These are phyloP conservation scores for Dendrothele bispora DNA, from an alignment of 768 basidiomycete species.

Conservation along the genomic window DNA sequence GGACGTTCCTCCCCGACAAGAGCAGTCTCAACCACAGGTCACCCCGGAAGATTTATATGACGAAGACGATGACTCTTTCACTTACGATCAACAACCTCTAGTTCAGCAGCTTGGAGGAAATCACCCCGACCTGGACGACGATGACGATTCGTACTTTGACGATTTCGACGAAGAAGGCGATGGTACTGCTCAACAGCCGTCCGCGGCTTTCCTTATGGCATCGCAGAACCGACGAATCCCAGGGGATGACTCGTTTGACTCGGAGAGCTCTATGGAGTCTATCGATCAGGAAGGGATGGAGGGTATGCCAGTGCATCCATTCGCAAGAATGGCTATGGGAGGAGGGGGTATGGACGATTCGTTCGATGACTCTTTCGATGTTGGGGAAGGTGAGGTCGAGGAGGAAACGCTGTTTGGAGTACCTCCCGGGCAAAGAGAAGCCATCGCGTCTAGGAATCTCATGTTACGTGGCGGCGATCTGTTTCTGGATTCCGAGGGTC, in stretches of 20 bases:
- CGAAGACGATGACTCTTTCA: slow-evolving; percentile 1
- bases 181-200: slow-evolving; percentile 62
- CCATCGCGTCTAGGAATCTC: slow-evolving; percentile 31
- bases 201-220: slow-evolving; percentile 71
- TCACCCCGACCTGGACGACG: slow-evolving; percentile 24
- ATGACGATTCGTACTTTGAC: slow-evolving; percentile 59
- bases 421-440: slow-evolving; percentile 49
- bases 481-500: slow-evolving; percentile 62
- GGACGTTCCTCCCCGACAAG: background rate
- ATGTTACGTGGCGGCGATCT: slow-evolving; percentile 64
- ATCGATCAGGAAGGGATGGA: background rate
- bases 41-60: slow-evolving; percentile 1
- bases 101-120: slow-evolving; percentile 22
- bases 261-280: slow-evolving; percentile 41
- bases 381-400: slow-evolving; percentile 32
- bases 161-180: slow-evolving; percentile 55
- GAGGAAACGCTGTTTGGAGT: slow-evolving; percentile 78
- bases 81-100: slow-evolving; percentile 9
- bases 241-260: slow-evolving; percentile 25
- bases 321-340: slow-evolving; percentile 39
- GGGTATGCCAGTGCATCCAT: slow-evolving; percentile 57
- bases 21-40: background rate
- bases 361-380: slow-evolving; percentile 55
- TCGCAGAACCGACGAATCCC: slow-evolving; percentile 18
- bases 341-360: slow-evolving; percentile 54